Conservation (phyloP, 2,329 filamentous ascomycete genomes). For the Amauroascus verrucosus region DNA sequence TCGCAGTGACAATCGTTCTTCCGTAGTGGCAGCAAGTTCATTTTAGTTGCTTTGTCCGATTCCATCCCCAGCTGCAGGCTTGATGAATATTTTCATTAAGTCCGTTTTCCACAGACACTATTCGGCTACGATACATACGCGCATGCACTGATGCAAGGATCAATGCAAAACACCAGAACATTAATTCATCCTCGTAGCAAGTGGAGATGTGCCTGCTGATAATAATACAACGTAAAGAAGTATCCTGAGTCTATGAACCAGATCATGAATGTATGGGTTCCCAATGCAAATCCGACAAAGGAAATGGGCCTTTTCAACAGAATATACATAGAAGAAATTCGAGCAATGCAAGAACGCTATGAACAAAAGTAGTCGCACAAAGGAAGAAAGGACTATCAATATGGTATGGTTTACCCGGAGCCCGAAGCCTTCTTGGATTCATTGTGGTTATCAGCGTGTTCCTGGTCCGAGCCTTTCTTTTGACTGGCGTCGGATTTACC, state of each 20-base stretch:
- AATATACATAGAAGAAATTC: constrained; percentile 6
- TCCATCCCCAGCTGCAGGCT: background rate
- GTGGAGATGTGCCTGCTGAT: constrained; percentile 10
- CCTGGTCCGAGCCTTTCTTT: constrained; percentile 21
- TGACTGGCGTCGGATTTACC: constrained; percentile 20
- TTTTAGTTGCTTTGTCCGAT: background rate
- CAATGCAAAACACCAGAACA: constrained; percentile 8
- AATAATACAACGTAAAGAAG: constrained; percentile 8
- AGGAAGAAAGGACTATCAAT: background rate
- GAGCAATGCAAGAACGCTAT: constrained; percentile 10
- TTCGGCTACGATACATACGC: constrained; percentile 6
- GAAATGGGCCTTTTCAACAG: constrained; percentile 1
- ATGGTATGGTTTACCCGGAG: constrained; percentile 24
- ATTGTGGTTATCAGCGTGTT: constrained; percentile 19
- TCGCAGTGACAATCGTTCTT: background rate
- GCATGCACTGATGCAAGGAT: constrained; percentile 10
- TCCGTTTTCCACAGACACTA: background rate
- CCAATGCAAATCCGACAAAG: constrained; percentile 3
- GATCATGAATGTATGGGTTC: background rate
- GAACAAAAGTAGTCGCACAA: background rate
- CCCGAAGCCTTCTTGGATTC: constrained; percentile 34
- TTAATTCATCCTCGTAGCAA: constrained; percentile 11
- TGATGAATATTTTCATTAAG: background rate
- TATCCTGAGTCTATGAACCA: constrained; percentile 1
- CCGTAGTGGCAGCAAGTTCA: background rate